Percentiles rank a stretch among this genome's conserved stretches.
These are phyloP conservation scores for Rosa rugosa DNA, from an alignment of 306 rosid genomes.

Conservation along the genomic window DNA sequence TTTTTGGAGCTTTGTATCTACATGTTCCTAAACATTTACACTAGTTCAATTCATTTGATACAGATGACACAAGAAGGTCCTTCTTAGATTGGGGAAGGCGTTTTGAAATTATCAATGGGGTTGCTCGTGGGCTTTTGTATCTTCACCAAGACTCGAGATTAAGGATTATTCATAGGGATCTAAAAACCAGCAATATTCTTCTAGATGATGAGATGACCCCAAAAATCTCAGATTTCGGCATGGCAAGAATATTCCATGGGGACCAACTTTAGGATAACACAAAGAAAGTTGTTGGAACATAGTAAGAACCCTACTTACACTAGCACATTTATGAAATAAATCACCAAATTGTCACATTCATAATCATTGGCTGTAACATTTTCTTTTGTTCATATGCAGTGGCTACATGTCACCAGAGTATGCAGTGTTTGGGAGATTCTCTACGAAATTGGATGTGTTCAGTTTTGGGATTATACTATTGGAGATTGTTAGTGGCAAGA, in stretches of 20 bases:
- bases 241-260: constrained; percentile 56
- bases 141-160: constrained; percentile 50
- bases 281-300: constrained; percentile 54
- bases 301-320: constrained; percentile 36
- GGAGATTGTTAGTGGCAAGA: constrained; percentile 55
- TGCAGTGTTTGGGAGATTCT: constrained; percentile 55
- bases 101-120: background rate
- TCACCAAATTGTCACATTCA: background rate
- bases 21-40: background rate
- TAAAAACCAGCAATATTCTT: constrained; percentile 56
- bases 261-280: constrained; percentile 53
- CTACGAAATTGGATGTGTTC: constrained; percentile 43
- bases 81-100: background rate
- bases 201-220: constrained; percentile 49
- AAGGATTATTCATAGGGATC: constrained; percentile 57
- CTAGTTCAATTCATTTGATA: background rate
- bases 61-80: background rate
- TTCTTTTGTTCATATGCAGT: constrained; percentile 16
- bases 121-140: background rate
- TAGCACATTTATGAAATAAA: background rate
- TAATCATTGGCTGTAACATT: background rate
- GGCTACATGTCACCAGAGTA: constrained; percentile 72
- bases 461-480: constrained; percentile 55
- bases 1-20: background rate
- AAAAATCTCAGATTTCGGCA: constrained; percentile 68